Percentiles rank a stretch among this genome's conserved stretches.
Conservation (phyloP, 192 early-diverging fungal genomes). For the Thoreauomyces humboldtii region DNA sequence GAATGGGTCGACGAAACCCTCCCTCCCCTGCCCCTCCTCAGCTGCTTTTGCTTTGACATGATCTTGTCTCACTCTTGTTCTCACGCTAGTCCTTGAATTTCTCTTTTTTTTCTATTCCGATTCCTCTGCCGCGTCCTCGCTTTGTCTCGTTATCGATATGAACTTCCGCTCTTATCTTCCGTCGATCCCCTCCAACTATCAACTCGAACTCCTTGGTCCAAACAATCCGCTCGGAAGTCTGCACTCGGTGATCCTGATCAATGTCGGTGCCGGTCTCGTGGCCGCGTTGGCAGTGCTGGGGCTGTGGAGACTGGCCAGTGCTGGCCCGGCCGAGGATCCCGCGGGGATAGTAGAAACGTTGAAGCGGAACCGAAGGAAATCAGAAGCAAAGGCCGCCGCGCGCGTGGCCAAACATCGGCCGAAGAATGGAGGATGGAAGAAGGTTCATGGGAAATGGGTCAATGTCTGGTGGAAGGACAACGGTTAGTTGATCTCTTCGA, state of each 20-base stretch:
- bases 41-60: too few species aligned
- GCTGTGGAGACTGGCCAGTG: constrained; percentile 8
- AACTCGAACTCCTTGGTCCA: constrained; percentile 12
- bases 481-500: too few species aligned
- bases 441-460: not conserved
- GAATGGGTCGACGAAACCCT: too few species aligned
- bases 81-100: too few species aligned
- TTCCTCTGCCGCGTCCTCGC: not conserved
- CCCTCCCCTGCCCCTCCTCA: too few species aligned
- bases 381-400: not conserved
- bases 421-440: constrained; percentile 1
- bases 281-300: constrained; percentile 7
- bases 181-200: not conserved
- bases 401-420: not conserved
- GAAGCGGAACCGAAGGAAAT: not conserved
- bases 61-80: too few species aligned
- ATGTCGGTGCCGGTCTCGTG: constrained; percentile 16
- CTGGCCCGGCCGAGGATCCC: not conserved
- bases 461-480: not conserved
- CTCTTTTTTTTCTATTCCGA: not conserved
- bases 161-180: not conserved
- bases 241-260: constrained; percentile 4
- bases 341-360: not conserved
- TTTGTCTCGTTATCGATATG: not conserved
- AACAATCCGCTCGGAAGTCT: constrained; percentile 17